Base-by-base conservation (phyloP, 2,329 filamentous ascomycete species). In the Herpotrichia juniperi region DNA sequence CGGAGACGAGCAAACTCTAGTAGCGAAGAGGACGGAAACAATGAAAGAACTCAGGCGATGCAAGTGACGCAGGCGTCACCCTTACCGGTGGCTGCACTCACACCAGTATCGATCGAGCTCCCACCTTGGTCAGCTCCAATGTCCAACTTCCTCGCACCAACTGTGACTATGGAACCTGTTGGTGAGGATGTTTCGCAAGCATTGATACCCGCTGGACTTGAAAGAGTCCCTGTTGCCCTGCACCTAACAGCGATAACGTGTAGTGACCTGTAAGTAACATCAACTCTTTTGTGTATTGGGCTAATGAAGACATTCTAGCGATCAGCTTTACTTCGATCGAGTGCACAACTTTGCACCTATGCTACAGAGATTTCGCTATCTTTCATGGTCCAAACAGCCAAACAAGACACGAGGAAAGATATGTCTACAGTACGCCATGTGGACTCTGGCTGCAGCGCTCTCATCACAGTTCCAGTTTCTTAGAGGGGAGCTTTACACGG, bases 371-470 rank as follows among this genome's bases (percentile, higher is more conserved):
- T 34, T 26, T n/a, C 49, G 32, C 21, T 51, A 51, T 25, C 35
- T 51, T 21, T 46, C 43, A 12, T 31, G 49, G 34, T 19, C 49
- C n/a, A 42, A 30, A 19, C 25, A 46, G 10, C 32, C 42, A 46
- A 46, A 35, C 19, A 16, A 35, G 9, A 17, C 16, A 10, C 19
- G 28, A 46, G 8, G 30, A 22, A 24, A 25, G n/a, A 19, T 16
- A 16, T 19, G 37, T 47, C 54, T 76, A 4, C 73, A 75, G 48
- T 63, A 66, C 44, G 66, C 73, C 21, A 71, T 75, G 71, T 74
- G 73, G 71, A 67, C 71, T 1, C 40, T 73, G 9, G 72, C 74
- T 10, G 66, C 73, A 1, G 59, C 66, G 0, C 40, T 67, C 11
- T 75, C 73, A 0, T 62, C 64, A 1, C 73, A 73, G 21, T 69